Conservation (phyloP, 2,329 filamentous ascomycete species). For the Bipolaris cookei region DNA sequence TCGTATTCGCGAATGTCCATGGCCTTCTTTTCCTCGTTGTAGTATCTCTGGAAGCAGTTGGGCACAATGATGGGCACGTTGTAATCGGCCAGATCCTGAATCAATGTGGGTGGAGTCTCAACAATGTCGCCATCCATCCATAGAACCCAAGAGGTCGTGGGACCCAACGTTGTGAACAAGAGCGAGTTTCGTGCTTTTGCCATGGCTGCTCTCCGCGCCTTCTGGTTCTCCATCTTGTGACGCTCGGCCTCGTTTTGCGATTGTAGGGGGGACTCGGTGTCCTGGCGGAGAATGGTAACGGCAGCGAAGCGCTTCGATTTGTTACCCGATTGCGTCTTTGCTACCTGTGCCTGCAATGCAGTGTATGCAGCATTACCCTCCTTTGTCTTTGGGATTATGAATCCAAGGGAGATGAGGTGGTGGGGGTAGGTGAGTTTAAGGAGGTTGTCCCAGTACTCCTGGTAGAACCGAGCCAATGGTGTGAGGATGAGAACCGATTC, state of each 20-base stretch:
- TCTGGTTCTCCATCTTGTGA: slow-evolving; percentile 91
- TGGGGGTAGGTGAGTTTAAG: slow-evolving; percentile 85
- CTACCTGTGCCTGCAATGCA: slow-evolving; percentile 82
- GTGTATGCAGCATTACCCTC: slow-evolving; percentile 88
- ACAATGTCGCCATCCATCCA: slow-evolving; percentile 95
- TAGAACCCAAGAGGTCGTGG: slow-evolving; percentile 90
- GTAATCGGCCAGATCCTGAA: slow-evolving; percentile 88
- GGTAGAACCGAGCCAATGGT: slow-evolving; percentile 91
- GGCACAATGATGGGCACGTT: slow-evolving; percentile 92
- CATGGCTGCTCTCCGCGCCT: slow-evolving; percentile 85
- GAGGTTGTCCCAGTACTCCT: slow-evolving; percentile 94
- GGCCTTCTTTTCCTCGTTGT: slow-evolving; percentile 70
- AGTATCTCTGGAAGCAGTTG: slow-evolving; percentile 91
- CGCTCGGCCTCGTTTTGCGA: slow-evolving; percentile 88
- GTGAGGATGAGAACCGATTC: slow-evolving; percentile 92
- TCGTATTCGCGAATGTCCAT: slow-evolving; percentile 86
- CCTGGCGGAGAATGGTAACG: slow-evolving; percentile 92
- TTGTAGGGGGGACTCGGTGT: slow-evolving; percentile 81
- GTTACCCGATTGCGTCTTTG: slow-evolving; percentile 82
- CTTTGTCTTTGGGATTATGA: slow-evolving; percentile 92
- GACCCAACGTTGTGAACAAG: slow-evolving; percentile 92
- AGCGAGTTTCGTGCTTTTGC: slow-evolving; percentile 91
- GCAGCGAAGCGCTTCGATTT: slow-evolving; percentile 86
- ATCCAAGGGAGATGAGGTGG: slow-evolving; percentile 91
- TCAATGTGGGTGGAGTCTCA: slow-evolving; percentile 82